Percentiles rank a stretch among this genome's conserved stretches.
Conservation (phyloP, 2,329 filamentous ascomycete genomes). For the Penicillium verrucosum region DNA sequence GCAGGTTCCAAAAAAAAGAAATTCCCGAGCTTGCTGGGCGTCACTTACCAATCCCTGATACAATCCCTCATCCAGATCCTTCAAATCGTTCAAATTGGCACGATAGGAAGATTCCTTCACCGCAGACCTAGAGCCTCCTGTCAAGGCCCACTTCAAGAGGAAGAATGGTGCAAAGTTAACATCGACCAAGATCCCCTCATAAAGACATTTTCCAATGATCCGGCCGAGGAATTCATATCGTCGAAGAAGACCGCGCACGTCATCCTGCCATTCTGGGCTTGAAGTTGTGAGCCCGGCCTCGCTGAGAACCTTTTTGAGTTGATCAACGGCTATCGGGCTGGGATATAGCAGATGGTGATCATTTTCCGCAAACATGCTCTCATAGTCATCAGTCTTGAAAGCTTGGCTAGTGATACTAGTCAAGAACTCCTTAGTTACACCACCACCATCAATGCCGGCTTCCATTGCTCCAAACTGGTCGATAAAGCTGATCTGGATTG, state of each 20-base stretch:
- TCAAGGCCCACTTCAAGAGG: slow-evolving; percentile 87
- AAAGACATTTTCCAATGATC: slow-evolving; percentile 92
- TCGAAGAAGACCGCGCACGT: slow-evolving; percentile 61
- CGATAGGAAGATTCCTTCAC: slow-evolving; percentile 72
- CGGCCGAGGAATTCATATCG: slow-evolving; percentile 90
- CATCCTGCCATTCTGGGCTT: slow-evolving; percentile 55
- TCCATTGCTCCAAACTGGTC: slow-evolving; percentile 84
- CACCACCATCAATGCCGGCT: slow-evolving; percentile 93
- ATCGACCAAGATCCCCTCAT: slow-evolving; percentile 93
- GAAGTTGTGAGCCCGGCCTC: slow-evolving; percentile 52
- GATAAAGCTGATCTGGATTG: slow-evolving; percentile 93
- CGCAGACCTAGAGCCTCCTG: slow-evolving; percentile 60
- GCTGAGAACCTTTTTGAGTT: slow-evolving; percentile 59
- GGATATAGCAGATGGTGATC: slow-evolving; percentile 84
- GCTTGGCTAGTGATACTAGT: slow-evolving; percentile 84
- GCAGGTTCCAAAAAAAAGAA: neutral
- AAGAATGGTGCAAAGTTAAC: slow-evolving; percentile 94
- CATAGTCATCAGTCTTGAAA: slow-evolving; percentile 60
- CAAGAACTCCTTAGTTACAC: slow-evolving; percentile 95
- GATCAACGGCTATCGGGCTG: slow-evolving; percentile 74
- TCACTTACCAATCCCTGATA: slow-evolving; percentile 73
- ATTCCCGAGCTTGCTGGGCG: neutral
- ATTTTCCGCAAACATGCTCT: slow-evolving; percentile 75
- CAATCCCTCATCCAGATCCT: slow-evolving; percentile 84
- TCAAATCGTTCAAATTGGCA: slow-evolving; percentile 89